Evolutionary conservation across 805 yeast species (phyloP), one percentile per base, ranked within the genome.

Genomic region (Wickerhamiella lipophila): DNA sequence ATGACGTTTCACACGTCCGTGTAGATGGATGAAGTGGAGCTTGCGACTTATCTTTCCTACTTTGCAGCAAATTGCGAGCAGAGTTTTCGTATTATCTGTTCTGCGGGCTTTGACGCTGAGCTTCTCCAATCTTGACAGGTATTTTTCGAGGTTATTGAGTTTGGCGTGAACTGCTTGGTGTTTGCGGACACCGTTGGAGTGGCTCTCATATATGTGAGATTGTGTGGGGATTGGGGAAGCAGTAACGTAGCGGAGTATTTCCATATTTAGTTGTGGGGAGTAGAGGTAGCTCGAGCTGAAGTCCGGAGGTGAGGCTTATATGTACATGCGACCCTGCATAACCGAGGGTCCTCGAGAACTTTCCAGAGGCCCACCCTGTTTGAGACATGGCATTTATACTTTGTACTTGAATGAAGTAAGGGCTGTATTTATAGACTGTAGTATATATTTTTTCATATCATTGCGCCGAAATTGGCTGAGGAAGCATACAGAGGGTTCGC

Each of bases 211-310:
- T 3, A 23, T n/a, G n/a, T 25, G 43, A 16, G 30, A 11, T 16
- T 23, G n/a, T 22, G 43, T 40, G 29, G 43, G 43, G 43, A 40
- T 22, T 15, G 27, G 25, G 19, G 43, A 32, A 32, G 38, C 38
- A 15, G 38, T 32, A 19, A 32, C 38, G 19, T 32, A 32, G 38
- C 38, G 38, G 15, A 32, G 21, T 3, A 25, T n/a, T 15, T 40
- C 19, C 30, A 25, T 22, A n/a, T 23, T 23, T 5, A 23, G 26
- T 23, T 23, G 43, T 15, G 43, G 30, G 43, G 30, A 13, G 6
- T n/a, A 18, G 19, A 9, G 42, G 42, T 18, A 27, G 22, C 11
- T 15, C 32, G 25, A 12, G 43, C 13, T 5, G 3, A 23, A 12
- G 9, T n/a, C 32, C n/a, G 43, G 43, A 22, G 30, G 13, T n/a